Conservation (phyloP, 768 basidiomycete genomes). For the Lactarius evosmus region DNA sequence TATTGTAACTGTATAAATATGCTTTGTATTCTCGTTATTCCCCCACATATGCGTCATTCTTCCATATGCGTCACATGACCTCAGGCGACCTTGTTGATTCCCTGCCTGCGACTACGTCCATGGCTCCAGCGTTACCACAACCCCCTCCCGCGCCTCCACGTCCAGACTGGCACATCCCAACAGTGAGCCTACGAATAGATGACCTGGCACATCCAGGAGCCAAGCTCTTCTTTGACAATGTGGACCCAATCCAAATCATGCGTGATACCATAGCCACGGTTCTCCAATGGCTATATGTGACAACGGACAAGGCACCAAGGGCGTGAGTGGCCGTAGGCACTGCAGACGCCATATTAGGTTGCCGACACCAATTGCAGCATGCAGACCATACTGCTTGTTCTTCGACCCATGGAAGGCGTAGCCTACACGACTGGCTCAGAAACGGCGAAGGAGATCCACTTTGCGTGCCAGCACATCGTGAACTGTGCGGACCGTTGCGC, state of each 20-base stretch:
- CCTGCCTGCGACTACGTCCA: not conserved
- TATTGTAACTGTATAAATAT: constrained; percentile 9
- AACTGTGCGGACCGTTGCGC: constrained; percentile 40
- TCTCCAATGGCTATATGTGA: constrained; percentile 24
- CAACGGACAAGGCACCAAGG: constrained; percentile 24
- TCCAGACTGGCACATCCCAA: constrained; percentile 49
- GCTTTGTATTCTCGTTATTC: constrained; percentile 1
- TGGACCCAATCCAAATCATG: constrained; percentile 42
- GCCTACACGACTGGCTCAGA: constrained; percentile 60
- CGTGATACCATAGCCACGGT: constrained; percentile 33
- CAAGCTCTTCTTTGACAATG: constrained; percentile 48
- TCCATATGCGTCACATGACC: constrained; percentile 14
- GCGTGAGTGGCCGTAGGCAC: constrained; percentile 14
- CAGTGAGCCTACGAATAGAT: constrained; percentile 49
- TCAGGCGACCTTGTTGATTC: not conserved
- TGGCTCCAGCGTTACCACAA: constrained; percentile 4
- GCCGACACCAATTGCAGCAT: constrained; percentile 13
- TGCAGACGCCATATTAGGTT: not conserved
- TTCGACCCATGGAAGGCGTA: constrained; percentile 65
- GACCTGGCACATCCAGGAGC: constrained; percentile 55
- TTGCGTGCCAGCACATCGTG: constrained; percentile 63
- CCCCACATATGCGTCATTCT: not conserved
- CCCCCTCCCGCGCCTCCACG: constrained; percentile 25
- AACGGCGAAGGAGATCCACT: constrained; percentile 68
- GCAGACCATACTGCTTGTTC: constrained; percentile 51